Evolutionary conservation across 2,329 filamentous ascomycete genomes (phyloP).

Genomic region (Arthrinium phaeospermum): DNA sequence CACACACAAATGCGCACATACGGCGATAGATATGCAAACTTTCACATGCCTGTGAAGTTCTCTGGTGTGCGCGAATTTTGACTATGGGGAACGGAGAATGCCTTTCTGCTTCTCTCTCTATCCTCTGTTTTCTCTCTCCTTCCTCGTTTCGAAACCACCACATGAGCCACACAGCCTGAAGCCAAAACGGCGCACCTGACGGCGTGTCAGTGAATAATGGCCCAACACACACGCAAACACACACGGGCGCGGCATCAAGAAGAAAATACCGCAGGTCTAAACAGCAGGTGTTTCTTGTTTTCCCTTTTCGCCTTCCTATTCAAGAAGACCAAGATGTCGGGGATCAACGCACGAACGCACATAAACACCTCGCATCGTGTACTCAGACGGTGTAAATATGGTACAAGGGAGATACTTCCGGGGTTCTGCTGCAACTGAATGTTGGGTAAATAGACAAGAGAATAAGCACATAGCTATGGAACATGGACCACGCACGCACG

Average conservation of each 20-base stretch:
- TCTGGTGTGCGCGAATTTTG: not conserved
- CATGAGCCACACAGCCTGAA: not conserved
- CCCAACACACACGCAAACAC: not conserved
- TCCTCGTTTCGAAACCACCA: not conserved
- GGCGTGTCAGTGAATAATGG: not conserved
- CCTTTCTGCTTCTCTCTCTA: not conserved
- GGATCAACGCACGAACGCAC: not conserved
- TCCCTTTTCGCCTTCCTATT: not conserved
- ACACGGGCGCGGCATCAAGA: not conserved
- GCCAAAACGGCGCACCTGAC: not conserved
- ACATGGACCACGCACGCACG: not conserved
- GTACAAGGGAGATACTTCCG: not conserved
- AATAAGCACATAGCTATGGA: not conserved
- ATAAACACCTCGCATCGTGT: not conserved
- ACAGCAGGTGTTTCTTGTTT: not conserved
- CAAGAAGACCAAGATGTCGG: not conserved
- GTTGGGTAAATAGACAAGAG: not conserved
- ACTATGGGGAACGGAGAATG: not conserved
- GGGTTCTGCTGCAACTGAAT: not conserved
- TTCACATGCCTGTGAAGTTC: not conserved
- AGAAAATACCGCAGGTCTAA: slow-evolving; percentile 1
- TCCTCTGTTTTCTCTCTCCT: not conserved
- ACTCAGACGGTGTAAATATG: not conserved
- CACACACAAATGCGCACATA: not conserved
- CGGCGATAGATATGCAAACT: not conserved